A percentile compares a stretch with the other conserved stretches of the same genome.
Evolutionary conservation across 1,139 yeast species (phyloP).

Genomic region (Zygosaccharomyces pseudobailii): DNA sequence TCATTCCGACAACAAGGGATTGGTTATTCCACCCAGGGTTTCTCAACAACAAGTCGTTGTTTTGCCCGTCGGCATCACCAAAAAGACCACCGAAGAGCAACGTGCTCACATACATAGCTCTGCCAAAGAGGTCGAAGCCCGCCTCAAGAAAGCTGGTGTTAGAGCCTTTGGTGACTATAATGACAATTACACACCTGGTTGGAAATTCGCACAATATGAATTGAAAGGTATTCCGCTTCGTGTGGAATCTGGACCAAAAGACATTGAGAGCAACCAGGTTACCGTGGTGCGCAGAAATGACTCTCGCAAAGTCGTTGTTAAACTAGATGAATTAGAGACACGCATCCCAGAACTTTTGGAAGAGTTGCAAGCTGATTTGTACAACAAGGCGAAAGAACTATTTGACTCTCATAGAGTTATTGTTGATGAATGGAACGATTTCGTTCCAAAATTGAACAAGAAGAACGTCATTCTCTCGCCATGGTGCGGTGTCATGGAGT

Average conservation of each 20-base stretch:
- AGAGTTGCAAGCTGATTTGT: slow-evolving; percentile 71
- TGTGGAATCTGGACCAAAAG: slow-evolving; percentile 94
- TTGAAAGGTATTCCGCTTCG: slow-evolving; percentile 93
- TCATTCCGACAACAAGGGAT: slow-evolving; percentile 97
- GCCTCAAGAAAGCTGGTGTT: slow-evolving; percentile 53
- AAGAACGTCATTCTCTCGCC: slow-evolving; percentile 91
- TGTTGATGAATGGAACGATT: slow-evolving; percentile 85
- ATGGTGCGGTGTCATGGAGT: slow-evolving; percentile 92
- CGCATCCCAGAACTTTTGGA: slow-evolving; percentile 73
- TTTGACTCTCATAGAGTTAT: slow-evolving; percentile 78
- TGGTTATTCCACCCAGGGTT: slow-evolving; percentile 96
- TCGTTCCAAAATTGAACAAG: slow-evolving; percentile 86
- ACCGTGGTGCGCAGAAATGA: slow-evolving; percentile 92
- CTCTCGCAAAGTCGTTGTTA: slow-evolving; percentile 65
- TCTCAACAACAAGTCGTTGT: slow-evolving; percentile 89
- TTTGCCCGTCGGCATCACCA: slow-evolving; percentile 91
- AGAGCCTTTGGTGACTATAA: slow-evolving; percentile 85
- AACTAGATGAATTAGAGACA: slow-evolving; percentile 60
- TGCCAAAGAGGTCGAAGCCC: slow-evolving; percentile 60
- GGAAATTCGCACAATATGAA: slow-evolving; percentile 98
- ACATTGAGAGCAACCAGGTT: slow-evolving; percentile 71
- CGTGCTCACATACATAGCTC: slow-evolving; percentile 66
- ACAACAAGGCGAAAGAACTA: slow-evolving; percentile 69
- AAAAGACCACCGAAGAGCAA: slow-evolving; percentile 73
- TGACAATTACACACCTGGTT: slow-evolving; percentile 94